Base-by-base conservation (phyloP, 1,139 yeast genomes). In the Yarrowia galli region DNA sequence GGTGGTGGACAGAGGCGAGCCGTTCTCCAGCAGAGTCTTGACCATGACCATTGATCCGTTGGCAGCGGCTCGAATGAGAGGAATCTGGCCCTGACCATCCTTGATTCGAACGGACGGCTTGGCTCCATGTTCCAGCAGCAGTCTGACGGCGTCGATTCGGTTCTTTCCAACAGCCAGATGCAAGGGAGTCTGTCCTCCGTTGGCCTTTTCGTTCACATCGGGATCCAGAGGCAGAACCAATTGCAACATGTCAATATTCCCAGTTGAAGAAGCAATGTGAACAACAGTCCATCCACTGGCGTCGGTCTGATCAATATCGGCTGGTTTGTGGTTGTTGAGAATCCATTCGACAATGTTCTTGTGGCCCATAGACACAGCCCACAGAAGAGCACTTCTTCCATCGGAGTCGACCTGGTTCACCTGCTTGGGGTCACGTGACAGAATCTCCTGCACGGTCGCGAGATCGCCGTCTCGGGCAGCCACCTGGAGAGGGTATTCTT, bases 241-340 rank as follows among this genome's bases (percentile, higher is more conserved):
- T 42, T 83, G 81, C 2, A 89, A 81, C 13, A 82, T 82, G 48
- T 81, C 75, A n/a, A 73, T 67, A 74, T 86, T 85, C 0, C 98
- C 97, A 1, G 89, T 81, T 0, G 97, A 85, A 0, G 90, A 83
- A 0, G 93, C 91, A 66, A 93, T 88, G 77, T 93, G 98, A 36
- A 92, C 75, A 0, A 97, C 92, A 0, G 96, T 88, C 97, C 97
- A 92, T 0, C 96, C 96, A 10, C 92, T 83, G 18, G 83, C 87
- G 76, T 93, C 98, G 0, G 78, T 78, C 3, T 88, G 90, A 75
- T 92, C 95, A 16, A 91, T 76, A 71, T 91, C 96, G 40, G 84
- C 74, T 16, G 68, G 74, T 20, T 79, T 80, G 28, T 76, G 48
- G 23, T 84, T 83, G 45, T 82, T 78, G 32, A 89, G 76, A 16